Conservation (phyloP, 2,329 filamentous ascomycete species). For the Zymoseptoria ardabiliae region DNA sequence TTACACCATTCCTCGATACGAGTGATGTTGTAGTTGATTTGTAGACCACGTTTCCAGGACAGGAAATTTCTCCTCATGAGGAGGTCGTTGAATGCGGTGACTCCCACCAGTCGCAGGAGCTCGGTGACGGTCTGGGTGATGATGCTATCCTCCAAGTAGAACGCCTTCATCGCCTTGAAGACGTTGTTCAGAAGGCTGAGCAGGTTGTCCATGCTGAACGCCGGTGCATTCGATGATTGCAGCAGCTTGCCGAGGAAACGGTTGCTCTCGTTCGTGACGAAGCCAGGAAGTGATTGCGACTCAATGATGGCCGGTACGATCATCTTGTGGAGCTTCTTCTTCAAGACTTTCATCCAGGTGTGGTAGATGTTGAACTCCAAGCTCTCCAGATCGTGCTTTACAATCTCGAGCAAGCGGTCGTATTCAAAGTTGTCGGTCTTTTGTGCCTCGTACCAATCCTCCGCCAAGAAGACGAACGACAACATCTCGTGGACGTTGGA, state of each 20-base stretch:
- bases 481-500: slow-evolving; percentile 99
- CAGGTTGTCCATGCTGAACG: slow-evolving; percentile 99
- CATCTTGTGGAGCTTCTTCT: slow-evolving; percentile 99
- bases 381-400: slow-evolving; percentile 97
- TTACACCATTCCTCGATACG: slow-evolving; percentile 99
- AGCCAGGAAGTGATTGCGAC: slow-evolving; percentile 93
- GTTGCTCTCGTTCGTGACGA: slow-evolving; percentile 97
- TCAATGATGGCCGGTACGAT: slow-evolving; percentile 99
- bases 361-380: slow-evolving; percentile 99
- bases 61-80: slow-evolving; percentile 98
- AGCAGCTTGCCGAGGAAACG: slow-evolving; percentile 96
- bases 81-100: slow-evolving; percentile 96
- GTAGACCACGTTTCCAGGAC: slow-evolving; percentile 96
- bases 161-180: slow-evolving; percentile 97
- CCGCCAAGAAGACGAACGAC: slow-evolving; percentile 96
- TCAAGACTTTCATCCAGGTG: slow-evolving; percentile 99
- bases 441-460: slow-evolving; percentile 99
- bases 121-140: slow-evolving; percentile 94
- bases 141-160: slow-evolving; percentile 93
- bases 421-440: slow-evolving; percentile 99
- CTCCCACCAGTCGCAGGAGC: slow-evolving; percentile 83
- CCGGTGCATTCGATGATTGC: slow-evolving; percentile 79
- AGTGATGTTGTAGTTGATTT: slow-evolving; percentile 99
- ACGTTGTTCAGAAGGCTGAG: slow-evolving; percentile 93
- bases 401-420: slow-evolving; percentile 91